A percentile compares a stretch with the other conserved stretches of the same genome.
Evolutionary conservation across 2,329 filamentous ascomycete species (phyloP).

Genomic region (Fusarium virguliforme): DNA sequence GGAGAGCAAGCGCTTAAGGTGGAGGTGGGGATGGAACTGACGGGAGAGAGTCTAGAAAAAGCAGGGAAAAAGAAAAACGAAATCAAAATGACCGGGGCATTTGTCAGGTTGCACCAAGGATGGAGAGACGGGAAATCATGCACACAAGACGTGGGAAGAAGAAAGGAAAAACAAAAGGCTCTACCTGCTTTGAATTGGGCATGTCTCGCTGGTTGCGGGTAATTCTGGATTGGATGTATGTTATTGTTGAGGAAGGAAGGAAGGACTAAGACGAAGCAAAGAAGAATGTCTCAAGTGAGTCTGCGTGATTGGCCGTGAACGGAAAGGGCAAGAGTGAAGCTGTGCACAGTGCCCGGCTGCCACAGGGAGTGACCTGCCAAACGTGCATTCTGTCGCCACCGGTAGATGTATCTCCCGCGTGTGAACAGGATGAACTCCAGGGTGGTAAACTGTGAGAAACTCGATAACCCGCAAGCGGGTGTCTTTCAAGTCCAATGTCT

Average conservation of each 20-base stretch:
- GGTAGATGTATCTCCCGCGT: not conserved
- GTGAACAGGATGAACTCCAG: constrained; percentile 4
- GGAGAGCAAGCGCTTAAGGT: constrained; percentile 8
- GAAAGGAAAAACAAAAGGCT: constrained; percentile 6
- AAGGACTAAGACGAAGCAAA: constrained; percentile 25
- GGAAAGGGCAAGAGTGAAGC: not conserved
- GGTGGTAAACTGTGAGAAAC: not conserved
- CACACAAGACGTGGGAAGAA: constrained; percentile 2
- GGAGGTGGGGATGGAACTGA: constrained; percentile 21
- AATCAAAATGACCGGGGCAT: not conserved
- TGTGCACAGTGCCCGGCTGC: constrained; percentile 27
- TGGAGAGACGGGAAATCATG: constrained; percentile 11
- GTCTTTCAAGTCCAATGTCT: constrained; percentile 4
- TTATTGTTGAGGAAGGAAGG: constrained; percentile 20
- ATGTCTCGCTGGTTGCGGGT: constrained; percentile 26
- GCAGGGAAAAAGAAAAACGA: constrained; percentile 1
- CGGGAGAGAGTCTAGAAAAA: constrained; percentile 20
- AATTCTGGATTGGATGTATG: constrained; percentile 8
- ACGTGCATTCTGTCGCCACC: constrained; percentile 3
- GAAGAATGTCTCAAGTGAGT: constrained; percentile 22
- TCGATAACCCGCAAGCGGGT: constrained; percentile 28
- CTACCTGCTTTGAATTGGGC: not conserved
- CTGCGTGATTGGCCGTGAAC: constrained; percentile 21
- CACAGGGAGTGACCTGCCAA: constrained; percentile 18
- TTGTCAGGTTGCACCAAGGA: constrained; percentile 1